Base-by-base conservation (phyloP, 129 eudicot species). In the Erigeron canadensis region DNA sequence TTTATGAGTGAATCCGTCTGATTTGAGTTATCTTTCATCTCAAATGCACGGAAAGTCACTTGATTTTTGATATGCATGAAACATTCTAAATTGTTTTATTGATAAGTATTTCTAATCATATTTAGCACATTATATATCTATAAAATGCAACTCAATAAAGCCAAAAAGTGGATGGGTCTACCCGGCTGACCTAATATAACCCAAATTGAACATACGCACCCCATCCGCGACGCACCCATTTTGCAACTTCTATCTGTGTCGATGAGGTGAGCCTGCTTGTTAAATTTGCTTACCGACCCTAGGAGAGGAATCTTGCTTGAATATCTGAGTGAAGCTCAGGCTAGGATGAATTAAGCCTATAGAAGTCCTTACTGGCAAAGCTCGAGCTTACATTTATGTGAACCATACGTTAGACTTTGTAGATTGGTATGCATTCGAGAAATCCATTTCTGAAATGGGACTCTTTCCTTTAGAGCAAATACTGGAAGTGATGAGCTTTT, bases 321-420 rank as follows among this genome's bases (percentile, higher is more conserved):
- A 57, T 23, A 7, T 47, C 47, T 43, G 37, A 67, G 58, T 45
- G 58, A 67, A 46, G 10, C 58, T 67, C 15, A 44, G 15, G 55
- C 34, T 28, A 28, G 34, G 34, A 28, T 28, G 3, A 28, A 28
- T 28, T 28, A 28, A 28, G 34, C 34, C 34, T 28, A 28, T 28
- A 28, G 34, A 28, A 28, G 34, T 28, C 34, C 34, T 1, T 28
- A 28, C 34, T 28, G 34, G 34, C 34, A 2, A 28, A 28, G 34
- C 34, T 28, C 34, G 34, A 28, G 34, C 34, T 28, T 28, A 28
- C 34, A 28, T 28, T 28, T 28, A 28, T 28, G 34, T 55, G 23
- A 55, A 18, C 61, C 37, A 9, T 55, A 55, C 61, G 5, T 19
- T n/a, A 15, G 19, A 18, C 22, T 55, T 19, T 28, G 8, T 44